Evolutionary conservation across 2,329 filamentous ascomycete genomes (phyloP).

Genomic region (Mariannaea sp.): DNA sequence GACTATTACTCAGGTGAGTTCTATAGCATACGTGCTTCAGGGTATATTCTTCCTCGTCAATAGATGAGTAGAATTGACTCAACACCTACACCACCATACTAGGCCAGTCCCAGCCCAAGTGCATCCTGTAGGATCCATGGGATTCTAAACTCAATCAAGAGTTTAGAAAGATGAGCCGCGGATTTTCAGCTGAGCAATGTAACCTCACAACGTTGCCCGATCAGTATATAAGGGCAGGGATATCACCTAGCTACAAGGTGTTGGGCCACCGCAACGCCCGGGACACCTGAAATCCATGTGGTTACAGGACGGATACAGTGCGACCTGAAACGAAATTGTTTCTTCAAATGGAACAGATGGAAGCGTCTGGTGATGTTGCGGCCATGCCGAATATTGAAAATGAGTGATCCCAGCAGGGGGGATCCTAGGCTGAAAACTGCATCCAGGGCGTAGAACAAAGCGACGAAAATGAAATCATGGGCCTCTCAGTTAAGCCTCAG

Average conservation of each 20-base stretch:
- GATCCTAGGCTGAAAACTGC: not conserved
- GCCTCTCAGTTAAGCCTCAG: not conserved
- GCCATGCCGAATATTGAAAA: not conserved
- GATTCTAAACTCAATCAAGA: not conserved
- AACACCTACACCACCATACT: too few relatives aligned
- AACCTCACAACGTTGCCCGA: constrained; percentile 1
- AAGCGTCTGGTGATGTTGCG: not conserved
- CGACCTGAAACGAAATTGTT: not conserved
- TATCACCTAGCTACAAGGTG: not conserved
- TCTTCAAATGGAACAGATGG: not conserved
- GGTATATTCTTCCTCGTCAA: too few relatives aligned
- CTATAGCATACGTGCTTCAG: too few relatives aligned
- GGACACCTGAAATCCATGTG: too few relatives aligned
- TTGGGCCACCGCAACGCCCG: too few relatives aligned
- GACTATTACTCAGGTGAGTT: too few relatives aligned
- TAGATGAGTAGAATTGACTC: too few relatives aligned
- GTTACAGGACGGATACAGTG: not conserved
- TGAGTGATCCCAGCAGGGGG: not conserved
- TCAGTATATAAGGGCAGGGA: constrained; percentile 1
- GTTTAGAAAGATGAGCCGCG: not conserved
- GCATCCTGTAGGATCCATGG: too few relatives aligned
- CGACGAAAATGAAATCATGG: not conserved
- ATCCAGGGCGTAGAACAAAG: not conserved
- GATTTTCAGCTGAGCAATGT: not conserved
- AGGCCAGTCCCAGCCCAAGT: too few relatives aligned